phyloP scores from a whole-genome alignment of 2,329 filamentous ascomycete genomes.

The Pseudogymnoascus sp. region DNA sequence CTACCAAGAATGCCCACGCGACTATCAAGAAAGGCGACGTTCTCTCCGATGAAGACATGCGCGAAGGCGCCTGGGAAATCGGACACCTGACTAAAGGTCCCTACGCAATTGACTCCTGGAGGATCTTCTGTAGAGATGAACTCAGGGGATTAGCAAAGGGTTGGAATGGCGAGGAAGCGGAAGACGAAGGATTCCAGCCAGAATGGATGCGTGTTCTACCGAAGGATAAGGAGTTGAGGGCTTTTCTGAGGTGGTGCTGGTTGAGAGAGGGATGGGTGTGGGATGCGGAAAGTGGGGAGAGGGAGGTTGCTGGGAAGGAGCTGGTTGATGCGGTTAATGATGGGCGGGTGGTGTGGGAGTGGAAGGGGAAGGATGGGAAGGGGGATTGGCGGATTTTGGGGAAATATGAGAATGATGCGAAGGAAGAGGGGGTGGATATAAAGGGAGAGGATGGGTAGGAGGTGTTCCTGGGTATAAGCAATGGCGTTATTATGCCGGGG shows the following conservation, averaged over 20 bases:
- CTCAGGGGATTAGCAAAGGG: constrained; percentile 57
- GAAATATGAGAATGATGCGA: neutral
- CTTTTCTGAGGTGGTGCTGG: constrained; percentile 88
- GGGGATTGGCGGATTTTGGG: neutral
- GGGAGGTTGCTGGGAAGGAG: constrained; percentile 42
- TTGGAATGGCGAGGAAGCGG: constrained; percentile 53
- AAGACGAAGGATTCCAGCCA: constrained; percentile 54
- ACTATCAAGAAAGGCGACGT: constrained; percentile 40
- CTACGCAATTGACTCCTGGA: constrained; percentile 84
- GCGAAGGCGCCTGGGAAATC: constrained; percentile 60
- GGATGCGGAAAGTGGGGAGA: constrained; percentile 64
- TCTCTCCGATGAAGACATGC: constrained; percentile 35
- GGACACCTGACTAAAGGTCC: constrained; percentile 74
- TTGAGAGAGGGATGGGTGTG: constrained; percentile 76
- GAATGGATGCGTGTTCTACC: constrained; percentile 88
- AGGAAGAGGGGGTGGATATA: neutral
- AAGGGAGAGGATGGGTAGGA: neutral
- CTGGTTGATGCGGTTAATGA: constrained; percentile 50
- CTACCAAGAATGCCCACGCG: constrained; percentile 39
- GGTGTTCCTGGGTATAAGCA: neutral
- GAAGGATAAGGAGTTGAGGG: constrained; percentile 79
- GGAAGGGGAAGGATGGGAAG: constrained; percentile 15
- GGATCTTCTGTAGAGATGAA: constrained; percentile 83
- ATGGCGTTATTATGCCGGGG: neutral
- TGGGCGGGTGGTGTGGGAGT: constrained; percentile 40